phyloP scores from a whole-genome alignment of 2,329 filamentous ascomycete species.

The Scleromitrula shiraiana region DNA sequence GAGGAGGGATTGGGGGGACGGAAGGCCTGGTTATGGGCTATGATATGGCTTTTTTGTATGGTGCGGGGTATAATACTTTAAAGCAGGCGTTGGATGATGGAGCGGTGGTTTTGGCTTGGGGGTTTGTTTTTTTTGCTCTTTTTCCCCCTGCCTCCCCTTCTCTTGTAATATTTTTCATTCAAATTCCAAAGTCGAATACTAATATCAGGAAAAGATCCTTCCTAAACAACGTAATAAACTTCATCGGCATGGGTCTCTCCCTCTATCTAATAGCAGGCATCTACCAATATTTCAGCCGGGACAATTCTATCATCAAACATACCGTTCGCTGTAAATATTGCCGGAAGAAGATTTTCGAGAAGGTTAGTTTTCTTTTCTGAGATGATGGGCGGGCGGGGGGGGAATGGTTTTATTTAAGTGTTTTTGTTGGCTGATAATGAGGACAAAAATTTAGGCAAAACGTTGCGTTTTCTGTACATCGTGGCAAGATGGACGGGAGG shows the following conservation, averaged over 20 bases:
- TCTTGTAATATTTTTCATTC: too few relatives aligned
- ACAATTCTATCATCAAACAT: constrained; percentile 60
- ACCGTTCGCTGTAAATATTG: constrained; percentile 63
- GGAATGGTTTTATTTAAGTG: too few relatives aligned
- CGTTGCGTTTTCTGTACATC: constrained; percentile 50
- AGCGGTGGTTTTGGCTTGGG: constrained; percentile 64
- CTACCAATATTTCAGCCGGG: constrained; percentile 51
- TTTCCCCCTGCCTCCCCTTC: neutral
- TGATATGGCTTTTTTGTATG: too few relatives aligned
- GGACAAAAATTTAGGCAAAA: constrained; percentile 30
- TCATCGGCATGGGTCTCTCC: constrained; percentile 55
- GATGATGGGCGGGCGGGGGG: too few relatives aligned
- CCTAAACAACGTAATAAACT: constrained; percentile 56
- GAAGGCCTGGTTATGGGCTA: neutral
- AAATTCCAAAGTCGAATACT: too few relatives aligned
- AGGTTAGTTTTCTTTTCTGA: constrained; percentile 38
- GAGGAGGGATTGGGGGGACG: neutral
- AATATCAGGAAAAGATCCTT: constrained; percentile 50
- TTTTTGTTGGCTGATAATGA: too few relatives aligned
- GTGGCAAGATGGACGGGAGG: constrained; percentile 41
- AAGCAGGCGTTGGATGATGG: constrained; percentile 62
- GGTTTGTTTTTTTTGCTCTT: constrained; percentile 36
- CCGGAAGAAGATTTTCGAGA: constrained; percentile 52
- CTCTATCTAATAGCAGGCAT: constrained; percentile 56
- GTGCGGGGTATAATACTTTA: constrained; percentile 58